Evolutionary conservation across 257 asterid genomes (phyloP), one percentile per base, ranked within the genome.

Genomic region (Scutellaria barbata): DNA sequence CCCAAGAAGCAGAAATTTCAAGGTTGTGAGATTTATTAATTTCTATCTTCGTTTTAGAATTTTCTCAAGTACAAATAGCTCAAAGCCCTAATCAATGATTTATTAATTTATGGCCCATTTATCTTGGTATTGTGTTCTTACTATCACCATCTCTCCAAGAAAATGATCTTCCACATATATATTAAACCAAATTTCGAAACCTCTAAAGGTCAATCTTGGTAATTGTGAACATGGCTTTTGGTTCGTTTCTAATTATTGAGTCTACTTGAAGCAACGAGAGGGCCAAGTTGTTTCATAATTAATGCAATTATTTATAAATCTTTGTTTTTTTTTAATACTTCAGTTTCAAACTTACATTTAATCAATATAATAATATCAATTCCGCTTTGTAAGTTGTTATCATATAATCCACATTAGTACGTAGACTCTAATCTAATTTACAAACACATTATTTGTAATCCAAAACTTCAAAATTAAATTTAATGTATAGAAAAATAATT

Each of bases 1-100:
- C 54, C 75, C 85, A 68, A 72, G 67, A 76, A 74, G 67, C 76
- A 63, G 51, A 40, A 12, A n/a, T 79, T 77, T 73, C 81, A 72
- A 66, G 87, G 74, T 37, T 63, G 61, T 70, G 75, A 22, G 75
- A 70, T 42, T 22, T 59, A 10, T 41, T 59, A 43, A 37, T 58
- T 43, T 33, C 5, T 4, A 50, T 33, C 17, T 63, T 67, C n/a
- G 25, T 18, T 62, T 61, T 25, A 5, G 42, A 53, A 39, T 25
- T 51, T 68, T 46, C 69, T 51, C 6, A 39, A 79, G 77, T 63
- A 72, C 78, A 75, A 65, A 81, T 64, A 54, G 85, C 90, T 76
- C 90, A 76, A 73, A 81, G 30, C 70, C 80, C 85, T 56, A 85
- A 69, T 74, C 78, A 74, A 73, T 66, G 80, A 73, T 10, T 41